phyloP scores from a whole-genome alignment of 495 filamentous ascomycete species.

The Clohesyomyces aquaticus region DNA sequence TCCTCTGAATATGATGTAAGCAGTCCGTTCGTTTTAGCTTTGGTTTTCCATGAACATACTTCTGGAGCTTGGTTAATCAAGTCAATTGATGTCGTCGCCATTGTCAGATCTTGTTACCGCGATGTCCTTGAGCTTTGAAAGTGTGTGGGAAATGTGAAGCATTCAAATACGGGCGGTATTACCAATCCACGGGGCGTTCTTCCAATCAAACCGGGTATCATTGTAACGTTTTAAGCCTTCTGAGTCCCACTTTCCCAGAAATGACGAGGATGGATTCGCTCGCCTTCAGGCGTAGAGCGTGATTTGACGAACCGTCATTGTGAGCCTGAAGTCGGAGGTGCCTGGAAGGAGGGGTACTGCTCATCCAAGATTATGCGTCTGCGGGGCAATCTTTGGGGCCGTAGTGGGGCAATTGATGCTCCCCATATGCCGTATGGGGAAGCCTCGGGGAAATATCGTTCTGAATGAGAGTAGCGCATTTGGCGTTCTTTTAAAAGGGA shows the following conservation, averaged over 20 bases:
- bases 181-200: not conserved
- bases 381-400: not conserved
- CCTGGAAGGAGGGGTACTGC: not conserved
- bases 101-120: not conserved
- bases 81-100: slow-evolving; percentile 30
- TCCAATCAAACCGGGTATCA: not conserved
- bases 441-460: no score
- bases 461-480: no score
- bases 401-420: not conserved
- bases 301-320: not conserved
- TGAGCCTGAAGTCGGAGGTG: not conserved
- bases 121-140: not conserved
- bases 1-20: slow-evolving; percentile 30
- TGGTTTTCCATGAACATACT: slow-evolving; percentile 7
- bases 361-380: not conserved
- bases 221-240: no score
- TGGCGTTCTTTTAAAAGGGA: no score
- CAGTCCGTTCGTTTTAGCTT: not conserved
- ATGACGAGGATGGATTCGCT: no score
- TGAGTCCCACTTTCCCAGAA: no score
- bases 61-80: slow-evolving; percentile 35
- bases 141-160: not conserved
- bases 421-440: no score
- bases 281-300: not conserved
- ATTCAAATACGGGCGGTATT: not conserved